phyloP scores from a whole-genome alignment of 768 basidiomycete species.

The Suillus brevipes region DNA sequence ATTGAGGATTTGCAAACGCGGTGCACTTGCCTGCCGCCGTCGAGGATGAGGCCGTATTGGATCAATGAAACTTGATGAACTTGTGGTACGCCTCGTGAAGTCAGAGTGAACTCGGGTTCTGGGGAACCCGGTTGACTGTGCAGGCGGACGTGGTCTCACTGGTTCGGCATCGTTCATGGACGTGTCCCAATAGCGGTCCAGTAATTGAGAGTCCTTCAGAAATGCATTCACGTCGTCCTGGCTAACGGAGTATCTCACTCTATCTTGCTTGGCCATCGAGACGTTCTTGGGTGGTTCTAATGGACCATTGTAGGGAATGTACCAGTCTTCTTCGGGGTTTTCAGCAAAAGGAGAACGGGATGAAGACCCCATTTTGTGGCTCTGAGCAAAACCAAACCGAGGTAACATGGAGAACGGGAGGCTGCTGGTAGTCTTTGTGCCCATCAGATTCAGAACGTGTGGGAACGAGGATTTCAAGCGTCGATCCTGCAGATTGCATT shows the following conservation, averaged over 20 bases:
- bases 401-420: slow-evolving; percentile 40
- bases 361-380: slow-evolving; percentile 20
- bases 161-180: not conserved
- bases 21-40: slow-evolving; percentile 33
- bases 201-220: slow-evolving; percentile 29
- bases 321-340: slow-evolving; percentile 50
- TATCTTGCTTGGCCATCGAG: slow-evolving; percentile 36
- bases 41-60: slow-evolving; percentile 29
- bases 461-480: not conserved
- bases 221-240: slow-evolving; percentile 32
- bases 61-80: slow-evolving; percentile 40
- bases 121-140: slow-evolving; percentile 5
- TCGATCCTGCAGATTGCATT: not conserved
- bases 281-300: slow-evolving; percentile 44
- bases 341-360: slow-evolving; percentile 16
- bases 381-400: slow-evolving; percentile 32
- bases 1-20: slow-evolving; percentile 37
- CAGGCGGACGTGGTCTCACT: slow-evolving; percentile 6
- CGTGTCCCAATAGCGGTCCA: slow-evolving; percentile 28
- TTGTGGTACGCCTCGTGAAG: slow-evolving; percentile 39
- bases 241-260: slow-evolving; percentile 42
- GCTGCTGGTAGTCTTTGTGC: slow-evolving; percentile 32
- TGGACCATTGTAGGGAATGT: slow-evolving; percentile 66
- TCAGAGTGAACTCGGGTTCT: slow-evolving; percentile 41
- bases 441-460: slow-evolving; percentile 27